Evolutionary conservation across 1,284 basidiomycete genomes (phyloP).

Genomic region (Microbotryomycetes sp.): DNA sequence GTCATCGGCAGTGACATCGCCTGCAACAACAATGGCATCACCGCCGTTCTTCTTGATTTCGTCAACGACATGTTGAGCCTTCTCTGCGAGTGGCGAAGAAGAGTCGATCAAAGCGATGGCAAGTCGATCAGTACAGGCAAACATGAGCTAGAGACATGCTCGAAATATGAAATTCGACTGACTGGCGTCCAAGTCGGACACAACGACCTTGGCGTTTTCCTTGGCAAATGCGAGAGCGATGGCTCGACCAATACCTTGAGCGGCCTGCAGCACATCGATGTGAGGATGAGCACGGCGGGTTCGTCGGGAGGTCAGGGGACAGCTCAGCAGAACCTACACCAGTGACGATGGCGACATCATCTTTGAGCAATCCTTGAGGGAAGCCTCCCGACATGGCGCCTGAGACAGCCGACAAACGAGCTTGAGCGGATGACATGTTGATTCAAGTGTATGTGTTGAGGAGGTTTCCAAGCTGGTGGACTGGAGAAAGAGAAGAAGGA

Average conservation of each 20-base stretch:
- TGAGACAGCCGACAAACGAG: constrained; percentile 46
- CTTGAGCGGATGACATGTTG: neutral
- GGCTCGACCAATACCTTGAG: constrained; percentile 71
- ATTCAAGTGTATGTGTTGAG: too few species aligned
- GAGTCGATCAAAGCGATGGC: neutral
- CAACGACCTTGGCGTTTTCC: constrained; percentile 79
- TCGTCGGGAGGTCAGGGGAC: too few species aligned
- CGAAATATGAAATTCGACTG: too few species aligned
- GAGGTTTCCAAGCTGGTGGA: too few species aligned
- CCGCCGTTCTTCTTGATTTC: constrained; percentile 70
- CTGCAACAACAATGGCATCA: constrained; percentile 61
- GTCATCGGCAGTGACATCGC: constrained; percentile 71
- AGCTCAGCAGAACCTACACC: constrained; percentile 49
- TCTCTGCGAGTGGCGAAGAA: constrained; percentile 44
- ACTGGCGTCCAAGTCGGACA: constrained; percentile 57
- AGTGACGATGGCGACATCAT: constrained; percentile 78
- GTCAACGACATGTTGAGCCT: constrained; percentile 58
- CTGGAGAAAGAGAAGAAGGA: too few species aligned
- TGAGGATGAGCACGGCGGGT: too few species aligned
- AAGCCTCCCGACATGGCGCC: constrained; percentile 53
- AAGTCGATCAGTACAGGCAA: too few species aligned
- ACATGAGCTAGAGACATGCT: too few species aligned
- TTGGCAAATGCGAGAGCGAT: constrained; percentile 70
- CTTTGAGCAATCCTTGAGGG: constrained; percentile 59
- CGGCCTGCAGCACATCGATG: constrained; percentile 52